Evolutionary conservation across 805 yeast genomes (phyloP), one percentile per base, ranked within the genome.

Genomic region (Wickerhamiella shivajii): DNA sequence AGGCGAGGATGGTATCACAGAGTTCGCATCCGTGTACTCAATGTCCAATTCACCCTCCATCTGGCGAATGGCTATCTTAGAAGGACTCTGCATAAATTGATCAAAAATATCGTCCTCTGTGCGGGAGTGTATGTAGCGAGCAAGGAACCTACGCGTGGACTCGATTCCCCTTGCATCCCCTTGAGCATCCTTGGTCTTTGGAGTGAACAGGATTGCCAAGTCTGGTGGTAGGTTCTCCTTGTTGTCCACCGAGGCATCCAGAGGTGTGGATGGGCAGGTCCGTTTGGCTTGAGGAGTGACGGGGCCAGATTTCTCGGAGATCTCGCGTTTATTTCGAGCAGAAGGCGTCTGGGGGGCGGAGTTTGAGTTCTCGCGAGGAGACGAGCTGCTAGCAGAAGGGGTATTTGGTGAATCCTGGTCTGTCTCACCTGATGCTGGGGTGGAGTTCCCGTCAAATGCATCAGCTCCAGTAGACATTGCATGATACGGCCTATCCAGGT

Each of bases 101-200:
- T 38, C 40, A 24, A 38, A 38, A 12, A 38, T 19, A 21, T 38
- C 40, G 26, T 37, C 37, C 11, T 30, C 40, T 16, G 34, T 21
- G 6, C 30, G 31, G 14, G 32, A 20, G 22, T 33, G 34, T 20
- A 38, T 38, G 21, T 24, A 34, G 8, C 37, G 27, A 14, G 34
- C 24, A 34, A 38, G 26, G 38, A 37, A 38, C 13, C 36, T 32
- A 13, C 24, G 34, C 13, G 33, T 32, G 7, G 40, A 34, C 8
- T 33, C 40, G 10, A 31, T 18, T 15, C 34, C 37, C 6, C 15
- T 12, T 13, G 22, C 18, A 8, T 26, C 27, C 12, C n/a, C n/a
- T 5, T 27, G 22, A 15, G 30, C 24, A 5, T 23, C 28, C 23
- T 27, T 26, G 16, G 22, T 17, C 6, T 27, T 31, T 11, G 36